Percentiles rank a stretch among this genome's conserved stretches.
These are phyloP conservation scores for Gentiana dahurica DNA, from an alignment of 257 asterid genomes.

Conservation along the genomic window DNA sequence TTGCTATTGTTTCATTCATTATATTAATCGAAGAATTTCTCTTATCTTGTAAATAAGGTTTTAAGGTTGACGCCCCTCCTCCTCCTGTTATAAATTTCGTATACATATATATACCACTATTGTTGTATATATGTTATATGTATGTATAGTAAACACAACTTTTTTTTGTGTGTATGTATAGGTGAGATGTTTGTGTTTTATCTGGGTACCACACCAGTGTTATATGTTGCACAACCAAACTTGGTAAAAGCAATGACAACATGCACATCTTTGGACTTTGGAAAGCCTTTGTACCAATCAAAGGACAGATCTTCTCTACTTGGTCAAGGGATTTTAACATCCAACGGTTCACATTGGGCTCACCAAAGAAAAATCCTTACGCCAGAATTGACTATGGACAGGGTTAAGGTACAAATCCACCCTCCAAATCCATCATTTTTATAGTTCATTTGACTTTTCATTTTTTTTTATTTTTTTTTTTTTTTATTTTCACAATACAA, in stretches of 20 bases:
- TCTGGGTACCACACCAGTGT: slow-evolving; percentile 15
- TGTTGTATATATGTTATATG: too few species aligned
- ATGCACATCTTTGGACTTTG: slow-evolving; percentile 28
- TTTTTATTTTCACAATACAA: too few species aligned
- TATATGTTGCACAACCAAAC: slow-evolving; percentile 21
- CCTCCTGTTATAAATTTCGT: too few species aligned
- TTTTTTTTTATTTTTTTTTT: too few species aligned
- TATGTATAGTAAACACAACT: too few species aligned
- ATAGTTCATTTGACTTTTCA: too few species aligned
- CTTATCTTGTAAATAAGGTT: too few species aligned
- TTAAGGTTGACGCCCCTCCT: too few species aligned
- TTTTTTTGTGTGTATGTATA: background rate
- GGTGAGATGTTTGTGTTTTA: slow-evolving; percentile 26
- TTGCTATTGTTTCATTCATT: too few species aligned
- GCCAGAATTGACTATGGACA: slow-evolving; percentile 31
- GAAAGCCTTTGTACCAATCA: slow-evolving; percentile 29
- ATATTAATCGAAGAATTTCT: too few species aligned
- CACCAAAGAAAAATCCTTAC: slow-evolving; percentile 32
- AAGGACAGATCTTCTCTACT: slow-evolving; percentile 20
- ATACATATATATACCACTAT: too few species aligned
- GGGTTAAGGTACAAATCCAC: slow-evolving; percentile 23
- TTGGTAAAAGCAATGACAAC: slow-evolving; percentile 29
- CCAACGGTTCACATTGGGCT: slow-evolving; percentile 26
- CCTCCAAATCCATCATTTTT: background rate
- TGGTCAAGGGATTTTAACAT: slow-evolving; percentile 27